Base-by-base conservation (phyloP, 2,329 filamentous ascomycete species). In the Massarina eburnea region DNA sequence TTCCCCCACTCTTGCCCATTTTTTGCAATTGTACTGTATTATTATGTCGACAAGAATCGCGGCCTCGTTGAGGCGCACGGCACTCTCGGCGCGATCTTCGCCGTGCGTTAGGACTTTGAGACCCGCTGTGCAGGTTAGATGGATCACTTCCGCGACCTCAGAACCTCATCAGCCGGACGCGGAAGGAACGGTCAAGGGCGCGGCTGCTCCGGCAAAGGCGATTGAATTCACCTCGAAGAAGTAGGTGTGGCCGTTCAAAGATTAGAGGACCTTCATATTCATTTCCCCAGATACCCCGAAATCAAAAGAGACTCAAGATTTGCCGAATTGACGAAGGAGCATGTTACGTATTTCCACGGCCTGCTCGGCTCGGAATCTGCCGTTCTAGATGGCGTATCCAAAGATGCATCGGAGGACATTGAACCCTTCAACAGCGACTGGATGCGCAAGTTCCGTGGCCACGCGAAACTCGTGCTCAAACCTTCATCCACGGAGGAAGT, bases 371-470 rank as follows among this genome's bases (percentile, higher is more conserved):
- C 81, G 39, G 83, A 86, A 27, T 88, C 87, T 27, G 91, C 90
- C 2, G 79, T 96, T 41, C 82, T 97, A 50, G 91, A 96, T 67
- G 89, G 89, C 40, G 80, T 96, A 43, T 89, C 84, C 3, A 72
- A 82, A 57, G 83, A 91, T 70, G 84, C 84, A 12, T 75, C 79
- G 2, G 88, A 89, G 60, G 94, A 97, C 66, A 80, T 97, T 55
- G 89, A 94, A 67, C 82, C 88, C 7, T 99, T 91, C 80, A 99
- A 99, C 73, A 84, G 85, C 67, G 94, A 99, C 74, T 99, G 95
- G 94, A 96, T 99, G 91, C 86, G 89, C 72, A 99, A 99, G 75
- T 99, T 96, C 76, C 85, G 89, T 50, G 95, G 94, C 22, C 91
- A 96, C 72, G 84, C 89, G 50, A 84, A 85, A 64, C 76, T 99